phyloP scores from a whole-genome alignment of 768 basidiomycete genomes.

The Myochromella boudieri region DNA sequence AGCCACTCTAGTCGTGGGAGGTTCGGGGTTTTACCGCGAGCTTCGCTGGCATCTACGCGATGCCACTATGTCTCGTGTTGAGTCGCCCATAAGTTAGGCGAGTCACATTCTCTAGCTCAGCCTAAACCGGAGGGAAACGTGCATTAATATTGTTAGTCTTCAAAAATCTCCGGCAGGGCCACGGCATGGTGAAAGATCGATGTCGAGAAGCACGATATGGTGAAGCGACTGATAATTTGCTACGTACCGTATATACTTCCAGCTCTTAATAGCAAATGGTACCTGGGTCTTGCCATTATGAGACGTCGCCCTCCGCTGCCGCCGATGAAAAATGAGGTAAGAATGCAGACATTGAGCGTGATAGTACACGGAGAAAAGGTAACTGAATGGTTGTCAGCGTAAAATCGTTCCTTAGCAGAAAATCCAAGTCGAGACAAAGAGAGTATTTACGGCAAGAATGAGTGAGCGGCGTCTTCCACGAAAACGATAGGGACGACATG shows the following conservation, averaged over 20 bases:
- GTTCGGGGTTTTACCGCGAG: background rate
- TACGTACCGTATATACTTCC: slow-evolving; percentile 11
- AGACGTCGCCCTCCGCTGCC: slow-evolving; percentile 5
- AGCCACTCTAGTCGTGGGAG: slow-evolving; percentile 9
- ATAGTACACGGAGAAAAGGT: background rate
- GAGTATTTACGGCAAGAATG: slow-evolving; percentile 8
- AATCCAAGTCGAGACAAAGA: background rate
- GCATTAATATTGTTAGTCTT: background rate
- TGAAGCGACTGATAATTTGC: background rate
- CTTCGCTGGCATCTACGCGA: background rate
- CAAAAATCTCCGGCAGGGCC: background rate
- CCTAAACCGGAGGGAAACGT: background rate
- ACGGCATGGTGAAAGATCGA: no score
- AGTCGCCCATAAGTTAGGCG: slow-evolving; percentile 10
- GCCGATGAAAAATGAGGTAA: slow-evolving; percentile 1
- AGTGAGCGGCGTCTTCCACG: slow-evolving; percentile 8
- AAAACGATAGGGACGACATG: slow-evolving; percentile 1
- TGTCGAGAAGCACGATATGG: slow-evolving; percentile 5
- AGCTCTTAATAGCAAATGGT: slow-evolving; percentile 11
- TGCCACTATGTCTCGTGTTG: slow-evolving; percentile 13
- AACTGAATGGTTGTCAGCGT: background rate
- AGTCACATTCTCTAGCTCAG: background rate
- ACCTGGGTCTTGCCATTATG: slow-evolving; percentile 12
- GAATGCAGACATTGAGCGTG: background rate
- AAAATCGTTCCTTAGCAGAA: background rate